These are phyloP conservation scores for Erucastrum elatum DNA, from an alignment of 345 rosid genomes.

Conservation along the genomic window DNA sequence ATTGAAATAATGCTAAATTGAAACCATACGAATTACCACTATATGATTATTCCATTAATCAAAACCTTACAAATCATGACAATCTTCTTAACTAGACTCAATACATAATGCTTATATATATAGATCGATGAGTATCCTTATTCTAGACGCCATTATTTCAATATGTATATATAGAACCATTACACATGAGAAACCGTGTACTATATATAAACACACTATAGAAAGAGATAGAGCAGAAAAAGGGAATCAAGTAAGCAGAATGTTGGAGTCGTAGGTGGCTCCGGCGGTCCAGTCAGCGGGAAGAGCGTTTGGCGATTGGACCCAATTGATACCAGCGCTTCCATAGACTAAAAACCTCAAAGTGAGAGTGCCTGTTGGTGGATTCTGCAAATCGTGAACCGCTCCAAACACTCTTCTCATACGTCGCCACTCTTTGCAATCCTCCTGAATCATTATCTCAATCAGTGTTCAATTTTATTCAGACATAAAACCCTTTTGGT, in stretches of 20 bases:
- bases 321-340: conserved; percentile 53
- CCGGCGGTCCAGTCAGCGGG: conserved; percentile 72
- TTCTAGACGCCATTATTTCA: neutral
- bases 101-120: neutral
- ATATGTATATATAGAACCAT: conserved; percentile 1
- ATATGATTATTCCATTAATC: neutral
- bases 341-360: conserved; percentile 60
- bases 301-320: conserved; percentile 49
- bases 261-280: conserved; percentile 53
- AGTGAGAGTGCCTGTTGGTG: conserved; percentile 53
- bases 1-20: no score
- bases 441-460: conserved; percentile 43
- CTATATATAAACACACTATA: conserved; percentile 12
- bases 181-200: conserved; percentile 16
- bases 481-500: neutral
- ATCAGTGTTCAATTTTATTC: neutral
- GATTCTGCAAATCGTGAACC: conserved; percentile 61
- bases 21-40: no score
- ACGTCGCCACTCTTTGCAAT: conserved; percentile 57
- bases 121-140: neutral
- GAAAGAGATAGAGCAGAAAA: neutral
- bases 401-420: conserved; percentile 81
- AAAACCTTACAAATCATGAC: conserved; percentile 24
- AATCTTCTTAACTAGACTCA: neutral
- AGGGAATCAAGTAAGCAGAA: conserved; percentile 49